Percentiles rank a stretch among this genome's conserved stretches.
Conservation (phyloP, 768 basidiomycete species). For the Trametes gibbosa region DNA sequence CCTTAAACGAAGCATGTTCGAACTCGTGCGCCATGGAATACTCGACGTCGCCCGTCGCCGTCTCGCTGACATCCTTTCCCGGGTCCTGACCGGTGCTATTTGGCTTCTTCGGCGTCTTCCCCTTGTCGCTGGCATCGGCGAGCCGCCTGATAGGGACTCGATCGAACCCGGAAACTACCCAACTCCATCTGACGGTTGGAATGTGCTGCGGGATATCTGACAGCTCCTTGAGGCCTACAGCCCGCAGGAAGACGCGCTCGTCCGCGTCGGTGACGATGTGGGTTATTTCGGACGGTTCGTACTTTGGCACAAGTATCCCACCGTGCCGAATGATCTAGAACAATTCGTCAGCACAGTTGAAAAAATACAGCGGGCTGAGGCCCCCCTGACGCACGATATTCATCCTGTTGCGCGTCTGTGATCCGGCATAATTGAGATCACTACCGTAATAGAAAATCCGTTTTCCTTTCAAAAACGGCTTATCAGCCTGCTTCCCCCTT, state of each 20-base stretch:
- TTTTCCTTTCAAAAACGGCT: slow-evolving; percentile 48
- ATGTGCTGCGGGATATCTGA: slow-evolving; percentile 62
- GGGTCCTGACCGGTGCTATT: neutral
- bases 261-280: slow-evolving; percentile 56
- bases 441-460: slow-evolving; percentile 58
- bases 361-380: neutral
- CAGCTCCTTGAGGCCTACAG: slow-evolving; percentile 48
- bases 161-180: slow-evolving; percentile 45
- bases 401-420: slow-evolving; percentile 55
- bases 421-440: slow-evolving; percentile 52
- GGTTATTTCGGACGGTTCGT: slow-evolving; percentile 55
- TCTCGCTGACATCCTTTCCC: neutral
- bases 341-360: neutral
- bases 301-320: slow-evolving; percentile 56
- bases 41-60: neutral
- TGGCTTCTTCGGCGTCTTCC: neutral
- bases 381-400: slow-evolving; percentile 48
- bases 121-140: neutral
- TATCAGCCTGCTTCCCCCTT: neutral
- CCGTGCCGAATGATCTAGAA: slow-evolving; percentile 61
- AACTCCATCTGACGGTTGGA: slow-evolving; percentile 62
- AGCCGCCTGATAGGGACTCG: slow-evolving; percentile 27
- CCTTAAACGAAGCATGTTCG: slow-evolving; percentile 19
- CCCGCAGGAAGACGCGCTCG: slow-evolving; percentile 28
- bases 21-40: slow-evolving; percentile 10